Percentiles rank a stretch among this genome's conserved stretches.
Evolutionary conservation across 2,329 filamentous ascomycete genomes (phyloP).

Genomic region (Colletotrichum sp.): DNA sequence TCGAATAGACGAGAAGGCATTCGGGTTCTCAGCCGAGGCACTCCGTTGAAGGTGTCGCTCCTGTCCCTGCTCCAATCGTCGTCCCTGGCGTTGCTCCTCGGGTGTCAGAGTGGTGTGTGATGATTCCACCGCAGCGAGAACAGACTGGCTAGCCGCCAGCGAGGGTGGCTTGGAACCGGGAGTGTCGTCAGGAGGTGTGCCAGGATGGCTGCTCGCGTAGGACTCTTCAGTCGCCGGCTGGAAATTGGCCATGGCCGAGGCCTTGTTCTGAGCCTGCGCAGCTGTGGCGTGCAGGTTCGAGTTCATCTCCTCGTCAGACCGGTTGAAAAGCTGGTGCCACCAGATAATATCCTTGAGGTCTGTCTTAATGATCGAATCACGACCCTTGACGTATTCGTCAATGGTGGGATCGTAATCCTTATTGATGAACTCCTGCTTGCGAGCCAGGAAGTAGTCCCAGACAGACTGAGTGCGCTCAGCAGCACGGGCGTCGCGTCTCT

Average conservation of each 20-base stretch:
- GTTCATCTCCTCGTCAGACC: slow-evolving; percentile 94
- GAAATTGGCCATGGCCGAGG: slow-evolving; percentile 30
- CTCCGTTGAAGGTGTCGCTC: slow-evolving; percentile 42
- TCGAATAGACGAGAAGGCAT: slow-evolving; percentile 50
- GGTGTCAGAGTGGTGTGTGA: slow-evolving; percentile 58
- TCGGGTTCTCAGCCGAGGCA: slow-evolving; percentile 48
- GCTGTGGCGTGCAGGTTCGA: slow-evolving; percentile 62
- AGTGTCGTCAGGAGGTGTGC: slow-evolving; percentile 24
- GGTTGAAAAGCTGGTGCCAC: slow-evolving; percentile 90
- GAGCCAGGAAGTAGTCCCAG: slow-evolving; percentile 93
- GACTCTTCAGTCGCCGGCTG: slow-evolving; percentile 23
- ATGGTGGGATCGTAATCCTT: slow-evolving; percentile 75
- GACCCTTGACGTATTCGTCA: slow-evolving; percentile 80
- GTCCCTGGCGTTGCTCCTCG: slow-evolving; percentile 16
- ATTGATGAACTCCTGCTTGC: slow-evolving; percentile 83
- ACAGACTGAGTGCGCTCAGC: slow-evolving; percentile 81
- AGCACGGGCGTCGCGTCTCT: slow-evolving; percentile 74
- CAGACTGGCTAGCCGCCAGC: slow-evolving; percentile 51
- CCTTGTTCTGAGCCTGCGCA: slow-evolving; percentile 47
- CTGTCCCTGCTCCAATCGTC: slow-evolving; percentile 27
- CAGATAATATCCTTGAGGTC: slow-evolving; percentile 80
- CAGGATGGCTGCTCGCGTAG: slow-evolving; percentile 28
- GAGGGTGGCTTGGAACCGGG: slow-evolving; percentile 43
- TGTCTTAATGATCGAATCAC: slow-evolving; percentile 86
- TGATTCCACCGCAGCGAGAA: slow-evolving; percentile 65